Conservation (phyloP, 2,329 filamentous ascomycete genomes). For the Penicillium janthinellum region DNA sequence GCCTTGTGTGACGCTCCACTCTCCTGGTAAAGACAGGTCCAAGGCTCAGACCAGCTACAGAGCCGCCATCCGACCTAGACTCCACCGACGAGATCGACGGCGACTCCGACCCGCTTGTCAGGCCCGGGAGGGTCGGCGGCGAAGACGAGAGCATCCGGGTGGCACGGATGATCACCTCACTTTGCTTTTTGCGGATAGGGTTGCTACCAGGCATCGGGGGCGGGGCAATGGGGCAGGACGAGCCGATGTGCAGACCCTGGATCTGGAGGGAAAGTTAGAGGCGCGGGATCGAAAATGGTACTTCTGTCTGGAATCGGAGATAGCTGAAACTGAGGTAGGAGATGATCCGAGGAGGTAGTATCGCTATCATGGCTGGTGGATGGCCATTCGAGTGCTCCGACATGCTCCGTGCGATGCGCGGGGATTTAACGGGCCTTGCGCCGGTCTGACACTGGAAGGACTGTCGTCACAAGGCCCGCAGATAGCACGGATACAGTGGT, state of each 20-base stretch:
- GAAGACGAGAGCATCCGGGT: conserved; percentile 15
- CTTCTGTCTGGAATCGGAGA: background rate
- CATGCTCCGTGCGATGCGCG: conserved; percentile 24
- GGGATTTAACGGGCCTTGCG: conserved; percentile 8
- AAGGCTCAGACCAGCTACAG: conserved; percentile 12
- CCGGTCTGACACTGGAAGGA: background rate
- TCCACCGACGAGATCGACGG: conserved; percentile 35
- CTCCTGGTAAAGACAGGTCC: conserved; percentile 3
- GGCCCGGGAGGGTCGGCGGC: conserved; percentile 31
- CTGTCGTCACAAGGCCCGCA: background rate
- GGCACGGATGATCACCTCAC: conserved; percentile 12
- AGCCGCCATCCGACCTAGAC: conserved; percentile 21
- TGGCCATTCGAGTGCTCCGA: conserved; percentile 17
- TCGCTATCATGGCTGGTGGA: background rate
- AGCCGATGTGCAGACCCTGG: background rate
- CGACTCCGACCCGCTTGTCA: conserved; percentile 36
- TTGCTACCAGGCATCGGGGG: conserved; percentile 1
- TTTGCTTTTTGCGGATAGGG: conserved; percentile 11
- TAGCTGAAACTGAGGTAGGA: background rate
- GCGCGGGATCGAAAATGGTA: background rate
- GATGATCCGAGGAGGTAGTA: background rate
- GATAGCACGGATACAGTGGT: background rate
- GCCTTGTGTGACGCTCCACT: background rate
- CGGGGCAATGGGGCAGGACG: background rate
- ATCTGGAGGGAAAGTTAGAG: background rate